Percentiles rank a stretch among this genome's conserved stretches.
Evolutionary conservation across 164 flowering plant genomes (phyloP).

Genomic region (Protea cynaroides): DNA sequence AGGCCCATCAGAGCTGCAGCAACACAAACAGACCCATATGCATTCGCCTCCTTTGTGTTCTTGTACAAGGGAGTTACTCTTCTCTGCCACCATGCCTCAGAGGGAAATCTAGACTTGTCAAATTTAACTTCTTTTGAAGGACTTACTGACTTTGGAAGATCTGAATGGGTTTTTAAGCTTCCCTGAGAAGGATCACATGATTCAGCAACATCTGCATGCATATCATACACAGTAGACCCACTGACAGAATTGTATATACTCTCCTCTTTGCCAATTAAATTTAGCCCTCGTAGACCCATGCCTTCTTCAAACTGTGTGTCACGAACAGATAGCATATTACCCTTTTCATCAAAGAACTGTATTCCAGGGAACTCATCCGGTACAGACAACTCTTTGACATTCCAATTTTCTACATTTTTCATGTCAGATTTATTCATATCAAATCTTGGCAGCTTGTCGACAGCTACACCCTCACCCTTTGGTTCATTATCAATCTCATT

Average conservation of each 20-base stretch:
- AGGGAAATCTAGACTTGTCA: constrained; percentile 46
- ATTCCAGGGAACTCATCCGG: constrained; percentile 45
- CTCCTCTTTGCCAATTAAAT: constrained; percentile 45
- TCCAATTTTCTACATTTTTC: constrained; percentile 37
- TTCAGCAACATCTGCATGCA: constrained; percentile 19
- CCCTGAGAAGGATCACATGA: constrained; percentile 25
- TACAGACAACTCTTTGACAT: constrained; percentile 26
- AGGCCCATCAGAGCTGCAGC: constrained; percentile 96
- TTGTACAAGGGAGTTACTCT: constrained; percentile 43
- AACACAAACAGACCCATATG: constrained; percentile 77
- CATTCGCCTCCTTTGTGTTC: constrained; percentile 70
- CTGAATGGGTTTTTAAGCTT: constrained; percentile 17
- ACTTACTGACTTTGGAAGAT: constrained; percentile 15
- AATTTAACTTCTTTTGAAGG: constrained; percentile 18
- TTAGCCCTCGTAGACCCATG: constrained; percentile 29
- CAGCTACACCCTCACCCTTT: constrained; percentile 19
- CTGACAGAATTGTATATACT: constrained; percentile 27
- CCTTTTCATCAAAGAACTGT: constrained; percentile 40
- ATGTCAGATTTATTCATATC: constrained; percentile 24
- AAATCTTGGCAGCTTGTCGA: constrained; percentile 16
- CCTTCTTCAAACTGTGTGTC: constrained; percentile 36
- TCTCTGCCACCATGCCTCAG: constrained; percentile 90
- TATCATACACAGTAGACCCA: constrained; percentile 18
- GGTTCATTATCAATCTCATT: constrained; percentile 33
- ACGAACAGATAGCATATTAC: constrained; percentile 19